A percentile compares a stretch with the other conserved stretches of the same genome.
Conservation (phyloP, 768 basidiomycete species). For the Collybiopsis confluens region DNA sequence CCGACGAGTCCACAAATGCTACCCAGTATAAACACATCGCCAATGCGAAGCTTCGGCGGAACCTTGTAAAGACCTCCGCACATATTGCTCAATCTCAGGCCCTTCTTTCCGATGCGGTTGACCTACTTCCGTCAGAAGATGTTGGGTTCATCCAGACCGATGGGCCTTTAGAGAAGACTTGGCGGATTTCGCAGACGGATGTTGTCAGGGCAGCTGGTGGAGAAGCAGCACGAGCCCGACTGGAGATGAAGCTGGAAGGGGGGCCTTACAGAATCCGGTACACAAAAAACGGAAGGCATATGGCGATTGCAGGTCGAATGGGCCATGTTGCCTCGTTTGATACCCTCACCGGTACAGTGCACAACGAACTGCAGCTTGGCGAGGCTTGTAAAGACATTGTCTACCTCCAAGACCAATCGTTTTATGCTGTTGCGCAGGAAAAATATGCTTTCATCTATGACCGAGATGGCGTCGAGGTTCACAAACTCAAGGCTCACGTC, state of each 20-base stretch:
- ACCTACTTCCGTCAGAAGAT: slow-evolving; percentile 60
- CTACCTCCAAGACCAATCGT: slow-evolving; percentile 87
- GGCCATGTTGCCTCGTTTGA: slow-evolving; percentile 95
- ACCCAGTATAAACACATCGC: slow-evolving; percentile 57
- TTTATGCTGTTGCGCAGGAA: slow-evolving; percentile 93
- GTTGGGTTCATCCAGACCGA: slow-evolving; percentile 74
- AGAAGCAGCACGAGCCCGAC: slow-evolving; percentile 73
- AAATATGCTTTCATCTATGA: slow-evolving; percentile 97
- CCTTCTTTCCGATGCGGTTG: slow-evolving; percentile 65
- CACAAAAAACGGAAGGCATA: slow-evolving; percentile 86
- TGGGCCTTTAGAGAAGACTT: slow-evolving; percentile 81
- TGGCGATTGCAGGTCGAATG: slow-evolving; percentile 77
- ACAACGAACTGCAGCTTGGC: slow-evolving; percentile 82
- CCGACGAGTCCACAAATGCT: slow-evolving; percentile 29
- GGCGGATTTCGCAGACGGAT: slow-evolving; percentile 81
- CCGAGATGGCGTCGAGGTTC: slow-evolving; percentile 87
- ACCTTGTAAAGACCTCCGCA: slow-evolving; percentile 57
- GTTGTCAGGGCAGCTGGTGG: slow-evolving; percentile 60
- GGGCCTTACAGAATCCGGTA: slow-evolving; percentile 85
- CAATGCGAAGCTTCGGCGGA: slow-evolving; percentile 72
- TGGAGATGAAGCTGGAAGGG: slow-evolving; percentile 78
- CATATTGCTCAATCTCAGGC: slow-evolving; percentile 60
- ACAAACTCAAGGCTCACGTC: slow-evolving; percentile 76
- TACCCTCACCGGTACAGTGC: slow-evolving; percentile 82
- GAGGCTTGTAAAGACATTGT: slow-evolving; percentile 93